Percentiles rank a stretch among this genome's conserved stretches.
These are phyloP conservation scores for Corchorus olitorius DNA, from an alignment of 345 rosid species.

Conservation along the genomic window DNA sequence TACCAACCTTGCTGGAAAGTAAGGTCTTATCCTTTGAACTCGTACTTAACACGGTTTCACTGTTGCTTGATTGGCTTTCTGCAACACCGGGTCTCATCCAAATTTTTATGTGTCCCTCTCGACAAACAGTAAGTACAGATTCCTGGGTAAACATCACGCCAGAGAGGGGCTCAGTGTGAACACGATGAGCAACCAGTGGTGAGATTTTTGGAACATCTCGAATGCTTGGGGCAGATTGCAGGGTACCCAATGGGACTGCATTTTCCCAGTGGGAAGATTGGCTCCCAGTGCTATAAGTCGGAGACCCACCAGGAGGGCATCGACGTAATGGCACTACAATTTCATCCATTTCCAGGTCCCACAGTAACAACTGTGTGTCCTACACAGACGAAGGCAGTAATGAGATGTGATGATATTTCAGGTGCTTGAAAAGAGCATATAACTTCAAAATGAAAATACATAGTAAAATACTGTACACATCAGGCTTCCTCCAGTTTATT, in stretches of 20 bases:
- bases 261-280: slow-evolving; percentile 99
- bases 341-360: slow-evolving; percentile 99
- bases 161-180: slow-evolving; percentile 92
- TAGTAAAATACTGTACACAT: not conserved
- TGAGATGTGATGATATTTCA: not conserved
- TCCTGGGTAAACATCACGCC: slow-evolving; percentile 89
- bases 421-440: not conserved
- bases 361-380: slow-evolving; percentile 94
- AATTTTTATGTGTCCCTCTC: slow-evolving; percentile 93
- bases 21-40: slow-evolving; percentile 71
- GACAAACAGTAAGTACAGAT: slow-evolving; percentile 81
- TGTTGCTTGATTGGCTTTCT: slow-evolving; percentile 60
- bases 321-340: slow-evolving; percentile 95
- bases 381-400: slow-evolving; percentile 36
- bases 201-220: slow-evolving; percentile 94
- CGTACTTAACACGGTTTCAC: slow-evolving; percentile 57
- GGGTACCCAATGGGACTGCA: slow-evolving; percentile 64
- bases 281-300: slow-evolving; percentile 94
- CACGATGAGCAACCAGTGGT: slow-evolving; percentile 84
- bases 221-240: slow-evolving; percentile 94
- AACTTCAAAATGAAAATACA: not conserved
- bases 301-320: slow-evolving; percentile 91
- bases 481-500: slow-evolving; percentile 13
- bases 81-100: slow-evolving; percentile 85
- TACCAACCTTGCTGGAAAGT: slow-evolving; percentile 56